Base-by-base conservation (phyloP, 2,329 filamentous ascomycete species). In the Penicillium frequentans region DNA sequence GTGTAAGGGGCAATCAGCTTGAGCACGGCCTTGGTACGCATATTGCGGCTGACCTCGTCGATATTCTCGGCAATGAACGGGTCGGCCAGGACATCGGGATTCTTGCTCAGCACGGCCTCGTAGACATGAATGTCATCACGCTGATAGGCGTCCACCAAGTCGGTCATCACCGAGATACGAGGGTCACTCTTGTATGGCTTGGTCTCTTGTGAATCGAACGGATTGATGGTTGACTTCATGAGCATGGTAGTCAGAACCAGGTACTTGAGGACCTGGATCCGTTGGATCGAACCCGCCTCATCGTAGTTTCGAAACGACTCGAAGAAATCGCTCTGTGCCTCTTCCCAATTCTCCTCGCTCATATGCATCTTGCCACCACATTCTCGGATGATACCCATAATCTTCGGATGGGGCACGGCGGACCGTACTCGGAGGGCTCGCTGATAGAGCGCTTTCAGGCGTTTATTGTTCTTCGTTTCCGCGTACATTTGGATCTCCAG, bases 341-440 rank as follows among this genome's bases (percentile, higher is more conserved):
- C 91, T 73, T 95, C 91, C 95, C 95, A 99, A 74, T 98, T 98
- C 79, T 98, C 95, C 81, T 99, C 95, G 74, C 90, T 95, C 95
- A 99, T 98, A 79, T 98, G 93, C 95, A 99, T 99, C 82, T 99
- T 99, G 67, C 95, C 95, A 69, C 95, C 95, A 73, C 95, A 99
- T 79, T 99, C 95, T 54, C 93, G 89, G 71, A 99, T 99, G 73
- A 99, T 93, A 51, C 95, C 95, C 91, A 98, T 97, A 73, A 99
- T 96, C 78, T 96, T 96, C 57, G 95, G 95, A 77, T 99, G 95
- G 39, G 95, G 93, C 13, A 99, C 95, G 0, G 95, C 95, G n/a
- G 95, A 98, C 60, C 91, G 89, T 54, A 99, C 93, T 63, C 90
- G 90, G 49, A 99, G 84, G 5, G 95, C 95, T 59, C 90, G 89